Evolutionary conservation across 768 basidiomycete genomes (phyloP), one percentile per base, ranked within the genome.

Genomic region (Kwoniella heveanensis): DNA sequence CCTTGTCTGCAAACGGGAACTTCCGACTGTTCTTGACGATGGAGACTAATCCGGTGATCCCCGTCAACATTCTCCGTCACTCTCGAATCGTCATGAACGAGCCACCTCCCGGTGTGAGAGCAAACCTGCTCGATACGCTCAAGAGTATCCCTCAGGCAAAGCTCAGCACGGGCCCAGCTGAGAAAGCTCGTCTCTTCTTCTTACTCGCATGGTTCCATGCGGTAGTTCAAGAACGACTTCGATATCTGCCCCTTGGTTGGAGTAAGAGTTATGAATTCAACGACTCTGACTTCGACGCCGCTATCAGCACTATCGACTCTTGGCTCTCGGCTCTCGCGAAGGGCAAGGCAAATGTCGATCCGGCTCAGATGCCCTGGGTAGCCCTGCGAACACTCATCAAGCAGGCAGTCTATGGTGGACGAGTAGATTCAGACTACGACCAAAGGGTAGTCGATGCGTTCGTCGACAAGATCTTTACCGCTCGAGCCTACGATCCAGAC

Each of bases 151-250:
- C 88, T 0, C 80, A 87, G 10, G 88, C 90, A 24, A 84, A 94
- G 51, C 48, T 74, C 17, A 82, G 86, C 1, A 86, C 90, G 76
- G 96, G 95, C 5, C 95, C 95, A 8, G 88, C 88, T 2, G 96
- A 99, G 81, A 96, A 96, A 79, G 84, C 88, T 44, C 87, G 96
- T 5, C 80, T 98, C 51, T 94, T 95, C 81, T 97, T 97, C 88
- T 83, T 97, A 32, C 85, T 98, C 29, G 91, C 96, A 1, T 99
- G 95, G 94, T 96, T 98, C 89, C 96, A 99, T 74, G 94, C 96
- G 13, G 87, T 98, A 21, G 88, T 98, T 0, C 94, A 96, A 81
- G 96, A 98, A 80, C 91, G 96, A 65, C 83, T 98, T 13, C 90
- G 95, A 46, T 99, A 97, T 79, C 90, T 88, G 9, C 96, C 96